phyloP scores from a whole-genome alignment of 164 flowering plant genomes.

The Dillenia suffruticosa region DNA sequence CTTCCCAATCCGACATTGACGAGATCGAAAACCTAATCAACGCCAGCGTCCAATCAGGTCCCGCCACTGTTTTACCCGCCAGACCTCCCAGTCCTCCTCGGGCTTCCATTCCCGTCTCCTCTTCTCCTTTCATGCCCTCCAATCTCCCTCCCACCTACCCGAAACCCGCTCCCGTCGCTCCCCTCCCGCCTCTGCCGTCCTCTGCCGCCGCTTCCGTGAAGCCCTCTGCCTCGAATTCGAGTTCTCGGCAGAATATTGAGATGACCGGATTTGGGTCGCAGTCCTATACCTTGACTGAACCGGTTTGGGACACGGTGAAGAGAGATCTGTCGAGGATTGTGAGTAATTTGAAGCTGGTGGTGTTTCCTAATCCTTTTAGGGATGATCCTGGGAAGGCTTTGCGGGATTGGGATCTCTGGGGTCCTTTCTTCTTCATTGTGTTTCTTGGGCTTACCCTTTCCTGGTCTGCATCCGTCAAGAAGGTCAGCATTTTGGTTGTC shows the following conservation, averaged over 20 bases:
- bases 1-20: constrained; percentile 96
- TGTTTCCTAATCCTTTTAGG: constrained; percentile 86
- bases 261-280: constrained; percentile 64
- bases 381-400: constrained; percentile 97
- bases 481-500: constrained; percentile 37
- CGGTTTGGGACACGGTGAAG: constrained; percentile 97
- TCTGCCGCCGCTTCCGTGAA: constrained; percentile 12
- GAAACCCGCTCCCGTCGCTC: constrained; percentile 20
- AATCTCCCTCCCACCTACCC: constrained; percentile 38
- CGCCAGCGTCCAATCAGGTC: constrained; percentile 54
- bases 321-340: constrained; percentile 88
- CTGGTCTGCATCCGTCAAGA: constrained; percentile 97
- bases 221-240: constrained; percentile 1
- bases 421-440: constrained; percentile 96
- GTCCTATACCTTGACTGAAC: constrained; percentile 83
- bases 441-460: constrained; percentile 86
- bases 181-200: constrained; percentile 22
- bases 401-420: constrained; percentile 99
- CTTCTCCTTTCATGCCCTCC: constrained; percentile 75
- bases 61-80: constrained; percentile 69
- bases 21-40: constrained; percentile 95
- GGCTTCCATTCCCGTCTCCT: constrained; percentile 71
- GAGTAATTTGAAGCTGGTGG: constrained; percentile 93
- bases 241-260: constrained; percentile 17
- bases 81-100: constrained; percentile 75